phyloP scores from a whole-genome alignment of 345 rosid species.

The Excoecaria agallocha region DNA sequence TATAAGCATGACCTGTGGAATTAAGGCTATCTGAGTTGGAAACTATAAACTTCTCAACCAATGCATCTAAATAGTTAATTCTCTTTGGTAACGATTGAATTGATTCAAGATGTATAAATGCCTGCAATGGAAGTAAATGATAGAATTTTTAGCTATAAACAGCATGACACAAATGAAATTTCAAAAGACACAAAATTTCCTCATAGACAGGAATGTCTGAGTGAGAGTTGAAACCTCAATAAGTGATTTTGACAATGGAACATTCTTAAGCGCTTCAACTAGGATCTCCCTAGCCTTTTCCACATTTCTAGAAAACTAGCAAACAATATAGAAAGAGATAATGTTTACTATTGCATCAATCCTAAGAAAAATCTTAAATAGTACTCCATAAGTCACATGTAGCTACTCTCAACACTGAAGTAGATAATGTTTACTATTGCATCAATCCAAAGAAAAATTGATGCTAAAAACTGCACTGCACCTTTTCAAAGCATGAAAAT shows the following conservation, averaged over 20 bases:
- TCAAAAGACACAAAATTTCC: background rate
- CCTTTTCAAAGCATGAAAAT: too few species aligned
- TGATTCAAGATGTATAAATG: slow-evolving; percentile 70
- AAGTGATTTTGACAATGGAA: slow-evolving; percentile 73
- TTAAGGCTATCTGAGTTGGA: slow-evolving; percentile 50
- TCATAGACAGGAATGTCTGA: background rate
- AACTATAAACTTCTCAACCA: slow-evolving; percentile 63
- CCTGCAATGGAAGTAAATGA: slow-evolving; percentile 36
- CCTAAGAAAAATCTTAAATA: too few species aligned
- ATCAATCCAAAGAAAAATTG: background rate
- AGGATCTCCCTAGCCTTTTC: slow-evolving; percentile 79
- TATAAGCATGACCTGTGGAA: slow-evolving; percentile 55
- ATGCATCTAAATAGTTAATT: slow-evolving; percentile 64
- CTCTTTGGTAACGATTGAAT: slow-evolving; percentile 63
- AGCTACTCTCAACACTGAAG: too few species aligned
- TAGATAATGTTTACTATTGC: background rate
- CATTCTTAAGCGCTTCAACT: slow-evolving; percentile 64
- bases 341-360: too few species aligned
- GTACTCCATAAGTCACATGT: too few species aligned
- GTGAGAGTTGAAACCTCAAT: slow-evolving; percentile 51
- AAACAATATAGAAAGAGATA: slow-evolving; percentile 11
- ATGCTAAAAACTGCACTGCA: background rate
- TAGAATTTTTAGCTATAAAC: slow-evolving; percentile 12
- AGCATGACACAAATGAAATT: background rate
- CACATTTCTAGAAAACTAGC: slow-evolving; percentile 60